Evolutionary conservation across 148 eudicot species (phyloP).

Genomic region (Amaranthus cruentus): DNA sequence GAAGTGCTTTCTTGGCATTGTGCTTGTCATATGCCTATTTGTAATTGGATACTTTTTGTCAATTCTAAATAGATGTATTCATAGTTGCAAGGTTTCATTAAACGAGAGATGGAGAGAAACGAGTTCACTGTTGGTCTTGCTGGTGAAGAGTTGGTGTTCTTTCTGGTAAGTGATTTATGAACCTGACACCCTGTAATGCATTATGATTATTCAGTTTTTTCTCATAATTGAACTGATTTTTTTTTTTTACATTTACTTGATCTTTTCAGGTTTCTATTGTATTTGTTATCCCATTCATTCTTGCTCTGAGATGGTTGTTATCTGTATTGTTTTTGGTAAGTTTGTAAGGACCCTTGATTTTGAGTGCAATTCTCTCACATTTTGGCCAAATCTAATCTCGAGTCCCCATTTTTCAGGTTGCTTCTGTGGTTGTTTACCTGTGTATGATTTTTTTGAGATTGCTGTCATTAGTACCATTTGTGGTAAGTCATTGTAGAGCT

Average conservation of each 20-base stretch:
- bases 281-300: constrained; percentile 48
- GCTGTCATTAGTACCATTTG: background rate
- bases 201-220: background rate
- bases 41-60: background rate
- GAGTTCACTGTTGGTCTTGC: constrained; percentile 57
- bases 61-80: constrained; percentile 18
- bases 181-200: background rate
- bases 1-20: background rate
- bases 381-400: background rate
- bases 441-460: constrained; percentile 11
- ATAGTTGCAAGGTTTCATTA: constrained; percentile 69
- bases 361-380: background rate
- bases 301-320: constrained; percentile 49
- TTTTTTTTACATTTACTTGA: constrained; percentile 5
- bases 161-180: constrained; percentile 41
- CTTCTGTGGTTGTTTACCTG: constrained; percentile 5
- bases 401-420: background rate
- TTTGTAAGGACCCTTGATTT: background rate
- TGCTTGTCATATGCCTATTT: background rate
- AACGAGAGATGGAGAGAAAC: constrained; percentile 49
- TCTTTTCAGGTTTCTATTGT: constrained; percentile 60
- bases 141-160: constrained; percentile 58
- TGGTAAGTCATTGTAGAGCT: background rate
- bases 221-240: background rate
- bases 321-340: constrained; percentile 21